Evolutionary conservation across 225 moss, liverwort and hornwort species (phyloP), one percentile per base, ranked within the genome.

Genomic region (Ulota crispa): DNA sequence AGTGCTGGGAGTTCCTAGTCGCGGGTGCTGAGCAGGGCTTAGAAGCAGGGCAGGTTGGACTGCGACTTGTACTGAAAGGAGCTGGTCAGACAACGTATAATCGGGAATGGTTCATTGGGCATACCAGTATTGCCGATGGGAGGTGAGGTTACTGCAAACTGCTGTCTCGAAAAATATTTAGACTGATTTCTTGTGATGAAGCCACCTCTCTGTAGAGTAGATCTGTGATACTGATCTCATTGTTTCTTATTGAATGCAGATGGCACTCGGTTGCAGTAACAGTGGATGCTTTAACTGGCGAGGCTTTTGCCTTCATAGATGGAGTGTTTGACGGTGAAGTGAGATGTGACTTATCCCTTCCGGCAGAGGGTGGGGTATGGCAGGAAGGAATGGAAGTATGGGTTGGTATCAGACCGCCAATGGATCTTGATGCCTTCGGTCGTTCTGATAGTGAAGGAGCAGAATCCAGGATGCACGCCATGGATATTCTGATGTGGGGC

Each of bases 381-480:
- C 89, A 96, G 56, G 84, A 94, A 62, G 94, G 94, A 61, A 99
- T 96, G 80, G 98, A 99, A 85, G 89, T 96, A 45, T 99, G 95
- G 95, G 93, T 96, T 75, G 98, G 98, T 73, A 93, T 96, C 42
- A 92, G 94, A 80, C 98, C 98, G 41, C 95, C 98, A 23, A 99
- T 99, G 98, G 98, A 99, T 82, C 89, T 99, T 75, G 98, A 99
- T 87, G 98, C 98, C 53, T 99, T 99, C 68, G 98, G 98, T 80
- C 92, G 98, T 60, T 99, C 98, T 50, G 98, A 99, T 67, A 99
- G 98, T 87, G 98, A 99, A 89, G 95, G 98, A 65, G 95, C 94
- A 80, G 98, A 99, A 80, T 92, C 98, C 77, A 90, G 95, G 83
- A 99, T 99, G 98, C 98, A 99, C 81, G 93, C 94, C 30, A 99